phyloP scores from a whole-genome alignment of 345 rosid genomes.

The Euphorbia tirucalli region DNA sequence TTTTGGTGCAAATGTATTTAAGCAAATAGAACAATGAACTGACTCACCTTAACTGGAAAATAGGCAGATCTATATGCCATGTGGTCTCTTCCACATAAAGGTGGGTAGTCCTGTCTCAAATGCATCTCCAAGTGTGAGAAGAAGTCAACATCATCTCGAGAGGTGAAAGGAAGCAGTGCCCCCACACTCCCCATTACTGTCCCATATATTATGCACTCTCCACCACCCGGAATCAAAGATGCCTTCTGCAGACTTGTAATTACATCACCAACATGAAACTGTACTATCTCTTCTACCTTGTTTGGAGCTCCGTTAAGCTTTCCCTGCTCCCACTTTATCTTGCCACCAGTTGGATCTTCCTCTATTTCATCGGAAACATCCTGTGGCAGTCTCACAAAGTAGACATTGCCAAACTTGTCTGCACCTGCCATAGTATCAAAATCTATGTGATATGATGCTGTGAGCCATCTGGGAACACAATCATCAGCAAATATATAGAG shows the following conservation, averaged over 20 bases:
- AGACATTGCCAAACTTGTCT: slow-evolving; percentile 89
- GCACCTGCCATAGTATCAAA: slow-evolving; percentile 97
- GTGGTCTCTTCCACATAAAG: slow-evolving; percentile 83
- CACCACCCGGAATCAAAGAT: slow-evolving; percentile 89
- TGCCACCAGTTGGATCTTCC: slow-evolving; percentile 97
- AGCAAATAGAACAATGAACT: neutral
- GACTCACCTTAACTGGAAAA: slow-evolving; percentile 86
- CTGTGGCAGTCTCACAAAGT: slow-evolving; percentile 84
- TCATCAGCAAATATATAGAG: slow-evolving; percentile 95
- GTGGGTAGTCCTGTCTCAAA: slow-evolving; percentile 96
- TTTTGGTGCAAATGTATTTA: neutral
- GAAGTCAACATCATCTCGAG: slow-evolving; percentile 94
- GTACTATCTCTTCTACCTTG: slow-evolving; percentile 93
- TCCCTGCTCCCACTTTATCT: slow-evolving; percentile 99
- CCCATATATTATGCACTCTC: slow-evolving; percentile 83
- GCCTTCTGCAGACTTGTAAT: slow-evolving; percentile 85
- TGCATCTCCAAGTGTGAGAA: slow-evolving; percentile 98
- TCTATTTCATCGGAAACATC: slow-evolving; percentile 96
- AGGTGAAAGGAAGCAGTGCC: slow-evolving; percentile 85
- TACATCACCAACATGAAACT: slow-evolving; percentile 88
- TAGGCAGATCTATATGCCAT: slow-evolving; percentile 95
- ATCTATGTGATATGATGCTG: slow-evolving; percentile 83
- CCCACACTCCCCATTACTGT: slow-evolving; percentile 96
- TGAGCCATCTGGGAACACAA: slow-evolving; percentile 94
- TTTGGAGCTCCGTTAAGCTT: slow-evolving; percentile 95